Base-by-base conservation (phyloP, 169 alveolate genomes). In the Plasmodium billcollinsi region DNA sequence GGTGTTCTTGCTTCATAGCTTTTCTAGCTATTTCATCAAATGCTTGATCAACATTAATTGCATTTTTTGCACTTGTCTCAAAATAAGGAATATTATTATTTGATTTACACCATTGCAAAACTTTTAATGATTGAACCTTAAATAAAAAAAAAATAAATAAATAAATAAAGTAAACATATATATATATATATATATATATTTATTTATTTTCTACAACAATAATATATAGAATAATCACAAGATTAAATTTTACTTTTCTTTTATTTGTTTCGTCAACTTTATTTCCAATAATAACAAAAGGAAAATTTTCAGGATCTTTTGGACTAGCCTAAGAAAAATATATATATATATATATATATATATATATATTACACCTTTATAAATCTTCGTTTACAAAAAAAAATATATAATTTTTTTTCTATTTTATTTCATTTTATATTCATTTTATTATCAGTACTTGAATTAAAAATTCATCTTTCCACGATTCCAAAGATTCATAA, bases 41-140 rank as follows among this genome's bases (percentile, higher is more conserved):
- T 1, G 99, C 99, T 18, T 94, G 95, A 61, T 98, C 99, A 50
- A 98, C 99, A 88, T 98, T 98, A 29, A 95, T 93, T 24, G 98
- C 98, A 62, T 97, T 98, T 94, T 98, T 98, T 50, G 99, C 99
- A 62, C 99, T 95, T 14, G 99, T 98, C 90, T 98, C 99, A 90
- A 97, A 98, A 95, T 95, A 97, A 43, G 98, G 97, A 65, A 98
- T 97, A 74, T 96, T 94, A 58, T 97, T 96, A 72, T 97, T 96
- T 24, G 97, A 90, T 78, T 95, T 96, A 91, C 99, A 97, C 97
- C 99, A 98, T 75, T 97, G 97, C 69, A 91, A 80, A 29, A 99
- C 99, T 88, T 97, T 97, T 56, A 95, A 93, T 45, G 97, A 94
- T 88, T 96, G 92, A 15, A 97, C 98, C 94, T 93, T 20, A 14